Conservation (phyloP, 495 filamentous ascomycete genomes). For the Xylaria nigripes region DNA sequence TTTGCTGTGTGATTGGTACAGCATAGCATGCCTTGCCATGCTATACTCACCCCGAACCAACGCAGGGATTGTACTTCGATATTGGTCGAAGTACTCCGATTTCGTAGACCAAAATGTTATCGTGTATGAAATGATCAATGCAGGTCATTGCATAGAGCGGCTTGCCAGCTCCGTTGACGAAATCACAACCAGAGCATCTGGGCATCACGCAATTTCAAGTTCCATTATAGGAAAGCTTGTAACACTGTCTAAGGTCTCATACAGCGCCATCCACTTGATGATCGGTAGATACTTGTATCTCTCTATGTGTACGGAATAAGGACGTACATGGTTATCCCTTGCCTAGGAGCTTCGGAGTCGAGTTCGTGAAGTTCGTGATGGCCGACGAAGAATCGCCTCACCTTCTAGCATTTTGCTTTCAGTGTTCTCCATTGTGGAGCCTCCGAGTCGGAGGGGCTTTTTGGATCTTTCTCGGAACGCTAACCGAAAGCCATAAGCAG, state of each 20-base stretch:
- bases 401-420: neutral
- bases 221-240: neutral
- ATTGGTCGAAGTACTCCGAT: neutral
- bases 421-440: constrained; percentile 9
- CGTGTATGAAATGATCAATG: neutral
- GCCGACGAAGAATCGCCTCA: constrained; percentile 1
- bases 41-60: neutral
- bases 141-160: neutral
- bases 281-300: too few species aligned
- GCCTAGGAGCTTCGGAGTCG: neutral
- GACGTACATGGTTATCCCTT: neutral
- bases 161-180: neutral
- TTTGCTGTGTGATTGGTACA: neutral
- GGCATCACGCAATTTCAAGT: neutral
- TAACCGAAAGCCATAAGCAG: constrained; percentile 19
- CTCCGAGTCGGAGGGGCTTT: neutral
- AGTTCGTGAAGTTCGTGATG: neutral
- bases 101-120: neutral
- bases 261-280: neutral
- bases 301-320: too few species aligned
- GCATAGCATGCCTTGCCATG: neutral
- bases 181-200: neutral
- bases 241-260: neutral
- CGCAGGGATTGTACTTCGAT: neutral
- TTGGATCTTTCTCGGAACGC: constrained; percentile 7